These are phyloP conservation scores for Talaromyces proteolyticus DNA, from an alignment of 495 filamentous ascomycete genomes.

Conservation along the genomic window DNA sequence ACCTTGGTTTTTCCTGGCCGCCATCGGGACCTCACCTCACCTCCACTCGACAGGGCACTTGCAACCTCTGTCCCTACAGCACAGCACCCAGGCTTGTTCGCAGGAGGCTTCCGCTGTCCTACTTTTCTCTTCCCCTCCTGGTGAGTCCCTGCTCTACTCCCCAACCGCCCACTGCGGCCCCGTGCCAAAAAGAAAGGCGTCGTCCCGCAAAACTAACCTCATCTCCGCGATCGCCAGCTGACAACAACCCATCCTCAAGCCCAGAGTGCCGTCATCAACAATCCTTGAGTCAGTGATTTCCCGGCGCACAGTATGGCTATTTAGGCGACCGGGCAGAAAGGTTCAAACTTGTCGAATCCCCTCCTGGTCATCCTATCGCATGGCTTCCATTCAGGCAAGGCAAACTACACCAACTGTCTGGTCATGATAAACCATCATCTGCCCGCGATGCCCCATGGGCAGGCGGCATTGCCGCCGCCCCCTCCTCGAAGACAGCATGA, in stretches of 20 bases:
- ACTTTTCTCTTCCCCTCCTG: neutral
- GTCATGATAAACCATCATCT: constrained; percentile 52
- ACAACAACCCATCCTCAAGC: neutral
- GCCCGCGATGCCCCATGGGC: constrained; percentile 48
- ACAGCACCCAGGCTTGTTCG: neutral
- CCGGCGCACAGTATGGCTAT: constrained; percentile 6
- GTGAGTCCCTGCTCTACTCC: neutral
- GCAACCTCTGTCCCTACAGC: neutral
- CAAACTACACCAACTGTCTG: constrained; percentile 27
- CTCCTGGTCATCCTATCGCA: constrained; percentile 24
- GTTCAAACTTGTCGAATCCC: constrained; percentile 3
- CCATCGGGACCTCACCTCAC: neutral
- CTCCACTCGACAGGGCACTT: neutral
- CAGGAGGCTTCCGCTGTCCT: no score
- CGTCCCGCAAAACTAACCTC: constrained; percentile 3
- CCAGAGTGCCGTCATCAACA: neutral
- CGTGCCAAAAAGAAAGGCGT: constrained; percentile 7
- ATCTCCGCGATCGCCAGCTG: neutral
- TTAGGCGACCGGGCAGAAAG: neutral
- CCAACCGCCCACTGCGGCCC: neutral
- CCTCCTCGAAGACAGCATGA: constrained; percentile 43
- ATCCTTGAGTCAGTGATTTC: neutral
- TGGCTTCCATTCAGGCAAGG: constrained; percentile 42
- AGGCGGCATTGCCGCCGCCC: constrained; percentile 44
- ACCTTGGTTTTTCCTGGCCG: neutral